Conservation (phyloP, 352 stramenopile genomes). For the Pythium vanterpoolii region DNA sequence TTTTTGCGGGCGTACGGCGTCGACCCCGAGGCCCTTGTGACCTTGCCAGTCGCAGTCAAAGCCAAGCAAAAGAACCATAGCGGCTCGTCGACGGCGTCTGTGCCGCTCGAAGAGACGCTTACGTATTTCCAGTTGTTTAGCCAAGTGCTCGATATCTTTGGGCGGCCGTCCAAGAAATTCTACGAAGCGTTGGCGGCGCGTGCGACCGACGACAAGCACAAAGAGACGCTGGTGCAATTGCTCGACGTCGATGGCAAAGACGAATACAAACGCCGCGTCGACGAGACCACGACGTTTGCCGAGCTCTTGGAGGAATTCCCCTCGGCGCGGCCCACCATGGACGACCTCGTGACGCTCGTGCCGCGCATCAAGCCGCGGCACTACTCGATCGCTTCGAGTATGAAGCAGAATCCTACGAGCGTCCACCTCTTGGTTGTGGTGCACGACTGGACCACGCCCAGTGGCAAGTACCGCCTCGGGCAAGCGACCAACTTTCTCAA, state of each 20-base stretch:
- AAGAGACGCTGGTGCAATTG: constrained; percentile 43
- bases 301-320: constrained; percentile 74
- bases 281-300: constrained; percentile 76
- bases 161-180: constrained; percentile 80
- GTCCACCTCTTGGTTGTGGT: constrained; percentile 86
- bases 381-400: constrained; percentile 90
- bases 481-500: constrained; percentile 67
- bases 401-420: constrained; percentile 79
- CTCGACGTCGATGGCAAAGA: constrained; percentile 75
- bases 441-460: constrained; percentile 83
- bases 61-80: no score
- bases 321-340: constrained; percentile 60
- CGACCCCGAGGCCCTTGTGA: constrained; percentile 63
- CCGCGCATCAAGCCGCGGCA: constrained; percentile 86
- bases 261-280: constrained; percentile 74
- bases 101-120: constrained; percentile 53
- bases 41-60: constrained; percentile 57
- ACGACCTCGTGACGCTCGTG: constrained; percentile 65
- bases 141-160: constrained; percentile 83
- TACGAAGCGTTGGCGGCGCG: constrained; percentile 65
- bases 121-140: constrained; percentile 83
- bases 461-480: constrained; percentile 59
- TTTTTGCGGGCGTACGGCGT: constrained; percentile 70
- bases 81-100: constrained; percentile 16
- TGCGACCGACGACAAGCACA: constrained; percentile 72